A percentile compares a stretch with the other conserved stretches of the same genome.
phyloP scores from a whole-genome alignment of 495 filamentous ascomycete species.

The Penicillium soppii region DNA sequence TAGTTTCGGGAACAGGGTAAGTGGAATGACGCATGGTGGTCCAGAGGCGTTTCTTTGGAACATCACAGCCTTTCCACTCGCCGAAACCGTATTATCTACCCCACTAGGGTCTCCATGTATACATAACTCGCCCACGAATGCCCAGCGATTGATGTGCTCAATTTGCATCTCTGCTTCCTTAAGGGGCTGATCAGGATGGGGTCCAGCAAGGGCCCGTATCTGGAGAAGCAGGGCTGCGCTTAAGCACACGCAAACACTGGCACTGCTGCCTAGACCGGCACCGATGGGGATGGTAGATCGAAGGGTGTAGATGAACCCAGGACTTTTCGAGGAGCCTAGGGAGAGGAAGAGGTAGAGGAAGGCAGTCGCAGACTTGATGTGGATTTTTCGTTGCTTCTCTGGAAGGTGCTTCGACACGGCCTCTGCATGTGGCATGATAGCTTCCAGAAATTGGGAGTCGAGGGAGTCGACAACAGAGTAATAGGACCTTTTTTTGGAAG shows the following conservation, averaged over 20 bases:
- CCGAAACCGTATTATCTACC: constrained; percentile 95
- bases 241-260: constrained; percentile 88
- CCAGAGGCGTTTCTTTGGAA: constrained; percentile 75
- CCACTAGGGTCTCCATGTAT: constrained; percentile 96
- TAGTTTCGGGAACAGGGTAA: constrained; percentile 85
- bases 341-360: constrained; percentile 95
- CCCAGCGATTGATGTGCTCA: constrained; percentile 95
- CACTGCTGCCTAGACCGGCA: constrained; percentile 89
- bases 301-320: constrained; percentile 82
- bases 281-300: constrained; percentile 93
- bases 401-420: constrained; percentile 64
- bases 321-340: constrained; percentile 72
- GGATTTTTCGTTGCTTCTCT: constrained; percentile 69
- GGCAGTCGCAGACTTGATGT: constrained; percentile 71
- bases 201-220: constrained; percentile 80
- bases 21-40: constrained; percentile 71
- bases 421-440: constrained; percentile 72
- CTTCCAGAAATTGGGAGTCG: constrained; percentile 74
- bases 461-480: constrained; percentile 83
- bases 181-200: constrained; percentile 81
- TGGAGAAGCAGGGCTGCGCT: constrained; percentile 83
- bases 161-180: constrained; percentile 80
- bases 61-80: constrained; percentile 87
- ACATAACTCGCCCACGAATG: constrained; percentile 93
- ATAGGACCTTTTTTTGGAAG: constrained; percentile 87